Evolutionary conservation across 2,329 filamentous ascomycete species (phyloP), one percentile per base, ranked within the genome.

Genomic region (Penicillium sp.): DNA sequence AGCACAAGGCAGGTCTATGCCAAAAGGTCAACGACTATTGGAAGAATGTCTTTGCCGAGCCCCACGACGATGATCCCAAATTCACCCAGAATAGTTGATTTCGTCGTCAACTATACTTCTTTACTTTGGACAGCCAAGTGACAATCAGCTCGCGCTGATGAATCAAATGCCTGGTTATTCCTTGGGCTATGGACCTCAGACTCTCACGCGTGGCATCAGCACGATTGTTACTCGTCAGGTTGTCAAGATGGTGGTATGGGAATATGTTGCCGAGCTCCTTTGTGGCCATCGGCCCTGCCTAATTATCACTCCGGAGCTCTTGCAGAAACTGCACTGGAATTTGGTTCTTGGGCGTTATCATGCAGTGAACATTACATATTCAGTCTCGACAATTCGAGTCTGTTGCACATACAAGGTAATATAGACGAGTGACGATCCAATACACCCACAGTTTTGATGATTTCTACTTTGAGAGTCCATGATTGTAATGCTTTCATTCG

Each of bases 41-140:
- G 62, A 41, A 52, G 7, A 55, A 61, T 41, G 59, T 65, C 7
- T 65, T 65, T 48, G 59, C 59, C 11, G 49, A 59, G 36, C 51
- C 60, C 16, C 58, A 59, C 36, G 54, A 60, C 1, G 56, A 60
- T 34, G 60, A 63, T 25, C 58, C 60, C 1, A 53, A 59, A 20
- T 67, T 65, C 26, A 49, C 50, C 11, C 47, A 50, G 5, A 52
- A 49, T 18, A 42, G 41, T 20, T 59, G 42, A 53, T 41, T 28
- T 21, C 26, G 25, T 6, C 17, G 16, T 17, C n/a, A 15, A 17
- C 38, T 23, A 8, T 11, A 9, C 11, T 30, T 33, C 13, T 9
- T 37, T 23, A 28, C 7, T 23, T 23, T 23, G 21, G 21, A 7
- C 21, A 11, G 7, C 11, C 21, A 23, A 7, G 7, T 23, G 21